These are phyloP conservation scores for Blastobotrys indianensis DNA, from an alignment of 1,139 yeast genomes.

Conservation along the genomic window DNA sequence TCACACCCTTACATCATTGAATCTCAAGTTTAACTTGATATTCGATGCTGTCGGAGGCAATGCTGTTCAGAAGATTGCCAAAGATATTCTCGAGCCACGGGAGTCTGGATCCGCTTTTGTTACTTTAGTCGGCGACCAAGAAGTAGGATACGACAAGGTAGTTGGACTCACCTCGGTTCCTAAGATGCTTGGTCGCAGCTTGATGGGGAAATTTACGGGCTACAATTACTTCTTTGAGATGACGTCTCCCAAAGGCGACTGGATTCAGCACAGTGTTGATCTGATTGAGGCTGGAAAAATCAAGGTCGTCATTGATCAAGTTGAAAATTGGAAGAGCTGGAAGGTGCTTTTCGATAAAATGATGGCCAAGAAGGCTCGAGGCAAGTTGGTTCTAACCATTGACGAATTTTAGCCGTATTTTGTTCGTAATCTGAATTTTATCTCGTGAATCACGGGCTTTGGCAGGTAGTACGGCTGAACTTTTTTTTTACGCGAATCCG, in stretches of 20 bases:
- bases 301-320: conserved; percentile 48
- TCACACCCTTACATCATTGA: conserved; percentile 27
- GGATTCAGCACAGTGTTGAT: conserved; percentile 31
- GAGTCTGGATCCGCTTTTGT: conserved; percentile 38
- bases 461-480: no score
- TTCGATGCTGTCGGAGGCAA: conserved; percentile 48
- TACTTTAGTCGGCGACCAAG: conserved; percentile 48
- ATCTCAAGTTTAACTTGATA: conserved; percentile 38
- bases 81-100: conserved; percentile 30
- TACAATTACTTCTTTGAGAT: conserved; percentile 29
- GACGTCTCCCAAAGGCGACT: conserved; percentile 19
- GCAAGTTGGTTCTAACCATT: conserved; percentile 48
- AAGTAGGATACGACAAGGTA: conserved; percentile 26
- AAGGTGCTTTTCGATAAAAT: conserved; percentile 46
- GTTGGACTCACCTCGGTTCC: conserved; percentile 22
- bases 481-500: no score
- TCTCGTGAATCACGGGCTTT: no score
- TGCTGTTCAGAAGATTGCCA: conserved; percentile 28
- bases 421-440: no score
- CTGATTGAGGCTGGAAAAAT: conserved; percentile 42
- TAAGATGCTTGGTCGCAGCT: conserved; percentile 29
- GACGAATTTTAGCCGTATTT: conserved; percentile 15
- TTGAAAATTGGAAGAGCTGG: conserved; percentile 44
- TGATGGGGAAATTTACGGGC: conserved; percentile 30
- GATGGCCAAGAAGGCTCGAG: conserved; percentile 46